Conservation (phyloP, 2,329 filamentous ascomycete species). For the Pseudogymnoascus pannorum region DNA sequence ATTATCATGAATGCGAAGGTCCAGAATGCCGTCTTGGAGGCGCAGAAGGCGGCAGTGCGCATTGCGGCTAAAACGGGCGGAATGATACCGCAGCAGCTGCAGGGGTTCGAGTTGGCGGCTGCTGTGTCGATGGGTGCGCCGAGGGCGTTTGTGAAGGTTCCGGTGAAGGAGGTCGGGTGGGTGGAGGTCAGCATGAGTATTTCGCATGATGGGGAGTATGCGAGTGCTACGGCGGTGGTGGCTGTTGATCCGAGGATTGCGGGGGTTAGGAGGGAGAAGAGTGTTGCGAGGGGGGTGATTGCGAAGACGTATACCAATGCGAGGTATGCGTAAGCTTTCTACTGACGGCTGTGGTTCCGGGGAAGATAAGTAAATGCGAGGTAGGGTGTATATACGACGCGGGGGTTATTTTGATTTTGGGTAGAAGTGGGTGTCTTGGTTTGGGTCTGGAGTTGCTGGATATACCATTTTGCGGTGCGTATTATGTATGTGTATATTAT, state of each 20-base stretch:
- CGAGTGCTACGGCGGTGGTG: background rate
- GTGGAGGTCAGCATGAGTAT: background rate
- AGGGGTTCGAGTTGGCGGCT: background rate
- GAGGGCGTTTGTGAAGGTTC: background rate
- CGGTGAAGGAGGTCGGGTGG: background rate
- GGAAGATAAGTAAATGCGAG: background rate
- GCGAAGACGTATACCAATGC: background rate
- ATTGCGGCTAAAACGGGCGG: background rate
- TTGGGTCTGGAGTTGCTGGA: background rate
- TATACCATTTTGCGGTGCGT: background rate
- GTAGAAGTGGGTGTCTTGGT: background rate
- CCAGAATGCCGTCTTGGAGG: background rate
- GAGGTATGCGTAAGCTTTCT: background rate
- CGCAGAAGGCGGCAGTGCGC: background rate
- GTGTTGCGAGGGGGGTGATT: background rate
- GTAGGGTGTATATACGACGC: background rate
- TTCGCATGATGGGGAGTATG: constrained; percentile 2
- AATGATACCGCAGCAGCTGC: background rate
- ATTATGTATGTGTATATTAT: constrained; percentile 6
- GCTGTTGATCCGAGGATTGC: background rate
- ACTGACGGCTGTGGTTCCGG: background rate
- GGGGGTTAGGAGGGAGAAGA: background rate
- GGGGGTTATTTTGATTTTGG: background rate
- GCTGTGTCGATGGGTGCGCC: background rate
- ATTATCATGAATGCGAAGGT: background rate